Conservation (phyloP, 495 filamentous ascomycete species). For the Penicillium goetzii region DNA sequence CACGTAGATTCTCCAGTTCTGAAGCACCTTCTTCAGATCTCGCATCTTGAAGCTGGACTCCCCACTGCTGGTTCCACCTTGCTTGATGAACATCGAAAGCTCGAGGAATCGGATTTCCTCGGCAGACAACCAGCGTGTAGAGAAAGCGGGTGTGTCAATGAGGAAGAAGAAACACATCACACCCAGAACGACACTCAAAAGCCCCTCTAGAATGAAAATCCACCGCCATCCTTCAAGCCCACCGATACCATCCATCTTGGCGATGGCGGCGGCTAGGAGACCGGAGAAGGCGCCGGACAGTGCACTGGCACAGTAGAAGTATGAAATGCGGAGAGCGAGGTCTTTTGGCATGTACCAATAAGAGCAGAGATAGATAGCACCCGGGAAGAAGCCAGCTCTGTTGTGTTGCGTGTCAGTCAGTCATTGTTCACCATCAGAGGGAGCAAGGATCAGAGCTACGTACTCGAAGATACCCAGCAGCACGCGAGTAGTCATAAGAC, state of each 20-base stretch:
- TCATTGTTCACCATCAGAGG: not conserved
- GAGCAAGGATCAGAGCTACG: not conserved
- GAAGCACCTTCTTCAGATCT: conserved; percentile 28
- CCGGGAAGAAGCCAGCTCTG: conserved; percentile 65
- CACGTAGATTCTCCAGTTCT: conserved; percentile 36
- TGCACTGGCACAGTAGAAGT: conserved; percentile 67
- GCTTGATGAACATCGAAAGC: conserved; percentile 35
- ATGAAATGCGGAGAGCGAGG: conserved; percentile 44
- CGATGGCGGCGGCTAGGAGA: conserved; percentile 67
- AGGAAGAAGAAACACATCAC: conserved; percentile 56
- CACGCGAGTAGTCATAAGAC: conserved; percentile 61
- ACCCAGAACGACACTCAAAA: conserved; percentile 60
- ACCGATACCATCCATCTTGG: conserved; percentile 66
- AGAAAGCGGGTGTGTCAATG: conserved; percentile 31
- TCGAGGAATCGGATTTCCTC: conserved; percentile 37
- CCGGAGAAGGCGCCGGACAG: conserved; percentile 68
- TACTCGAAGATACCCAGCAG: conserved; percentile 67
- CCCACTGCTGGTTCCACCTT: conserved; percentile 31
- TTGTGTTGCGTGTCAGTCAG: not conserved
- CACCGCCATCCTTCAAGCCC: conserved; percentile 69
- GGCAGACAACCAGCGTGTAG: conserved; percentile 25
- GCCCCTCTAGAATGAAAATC: conserved; percentile 72
- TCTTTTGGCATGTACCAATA: conserved; percentile 64
- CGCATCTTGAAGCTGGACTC: conserved; percentile 26
- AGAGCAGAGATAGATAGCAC: conserved; percentile 70